These are phyloP conservation scores for Aspergillus sojae DNA, from an alignment of 2,329 filamentous ascomycete genomes.

Conservation along the genomic window DNA sequence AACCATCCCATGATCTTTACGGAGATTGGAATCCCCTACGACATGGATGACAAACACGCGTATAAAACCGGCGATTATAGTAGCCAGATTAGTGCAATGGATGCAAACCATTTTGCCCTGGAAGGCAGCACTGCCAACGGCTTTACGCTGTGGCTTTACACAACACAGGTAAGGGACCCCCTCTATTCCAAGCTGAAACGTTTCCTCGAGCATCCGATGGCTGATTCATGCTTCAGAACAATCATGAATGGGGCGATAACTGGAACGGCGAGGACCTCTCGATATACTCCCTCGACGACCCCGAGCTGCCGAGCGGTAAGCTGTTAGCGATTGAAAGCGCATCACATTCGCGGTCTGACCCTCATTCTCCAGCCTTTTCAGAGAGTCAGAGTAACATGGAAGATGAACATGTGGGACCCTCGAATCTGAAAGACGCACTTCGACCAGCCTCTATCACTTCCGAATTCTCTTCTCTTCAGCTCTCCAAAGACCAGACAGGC, in stretches of 20 bases:
- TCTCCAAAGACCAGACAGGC: constrained; percentile 67
- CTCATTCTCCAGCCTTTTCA: constrained; percentile 57
- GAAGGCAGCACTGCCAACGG: constrained; percentile 84
- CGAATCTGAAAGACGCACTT: constrained; percentile 74
- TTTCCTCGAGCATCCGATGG: not conserved
- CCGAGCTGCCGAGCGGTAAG: constrained; percentile 50
- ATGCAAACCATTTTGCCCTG: constrained; percentile 92
- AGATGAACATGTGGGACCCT: constrained; percentile 64
- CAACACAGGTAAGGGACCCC: constrained; percentile 57
- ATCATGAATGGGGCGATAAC: constrained; percentile 84
- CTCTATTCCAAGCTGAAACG: not conserved
- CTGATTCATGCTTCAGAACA: constrained; percentile 61
- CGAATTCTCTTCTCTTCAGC: constrained; percentile 46
- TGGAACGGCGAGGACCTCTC: constrained; percentile 99
- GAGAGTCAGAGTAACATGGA: constrained; percentile 51
- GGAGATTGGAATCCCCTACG: constrained; percentile 96
- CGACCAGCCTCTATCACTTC: constrained; percentile 60
- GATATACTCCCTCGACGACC: constrained; percentile 84
- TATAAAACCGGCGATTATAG: constrained; percentile 96
- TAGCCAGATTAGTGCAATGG: constrained; percentile 87
- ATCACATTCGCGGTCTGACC: constrained; percentile 40
- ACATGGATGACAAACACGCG: constrained; percentile 96
- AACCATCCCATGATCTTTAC: constrained; percentile 87
- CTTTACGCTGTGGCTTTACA: constrained; percentile 88
- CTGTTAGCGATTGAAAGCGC: constrained; percentile 37